These are phyloP conservation scores for Colletotrichum sojae DNA, from an alignment of 2,329 filamentous ascomycete species.

Conservation along the genomic window DNA sequence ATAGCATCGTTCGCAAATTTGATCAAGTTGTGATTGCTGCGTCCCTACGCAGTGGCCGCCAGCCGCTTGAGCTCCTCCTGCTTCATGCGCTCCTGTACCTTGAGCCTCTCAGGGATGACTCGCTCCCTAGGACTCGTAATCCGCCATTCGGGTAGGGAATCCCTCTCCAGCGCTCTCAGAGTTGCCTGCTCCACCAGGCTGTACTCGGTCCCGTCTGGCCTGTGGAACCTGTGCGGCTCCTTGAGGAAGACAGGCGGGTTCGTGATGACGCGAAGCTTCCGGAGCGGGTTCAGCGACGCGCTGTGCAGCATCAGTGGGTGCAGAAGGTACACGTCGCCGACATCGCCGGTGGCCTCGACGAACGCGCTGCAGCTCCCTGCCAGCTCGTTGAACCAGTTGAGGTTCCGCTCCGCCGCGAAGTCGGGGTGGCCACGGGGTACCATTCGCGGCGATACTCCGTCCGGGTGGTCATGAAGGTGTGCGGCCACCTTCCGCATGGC, in stretches of 20 bases:
- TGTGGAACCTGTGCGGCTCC: conserved; percentile 67
- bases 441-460: conserved; percentile 78
- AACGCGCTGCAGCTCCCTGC: conserved; percentile 60
- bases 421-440: conserved; percentile 65
- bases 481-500: conserved; percentile 70
- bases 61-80: conserved; percentile 55
- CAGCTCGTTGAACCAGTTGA: conserved; percentile 61
- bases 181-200: conserved; percentile 71
- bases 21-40: not conserved
- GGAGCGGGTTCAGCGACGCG: conserved; percentile 54
- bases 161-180: conserved; percentile 61
- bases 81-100: conserved; percentile 47
- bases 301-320: conserved; percentile 74
- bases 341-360: conserved; percentile 67
- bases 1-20: too few species aligned
- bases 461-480: conserved; percentile 72
- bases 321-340: conserved; percentile 71
- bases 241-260: conserved; percentile 60
- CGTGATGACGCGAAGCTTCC: conserved; percentile 46
- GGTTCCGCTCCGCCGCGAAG: conserved; percentile 58
- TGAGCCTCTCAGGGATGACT: conserved; percentile 58
- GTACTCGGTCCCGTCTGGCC: conserved; percentile 59
- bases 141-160: conserved; percentile 66
- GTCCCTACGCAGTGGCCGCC: conserved; percentile 46
- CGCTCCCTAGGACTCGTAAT: conserved; percentile 63